Evolutionary conservation across 1,284 basidiomycete genomes (phyloP).

Genomic region (Pyrrhoderma lamaoense): DNA sequence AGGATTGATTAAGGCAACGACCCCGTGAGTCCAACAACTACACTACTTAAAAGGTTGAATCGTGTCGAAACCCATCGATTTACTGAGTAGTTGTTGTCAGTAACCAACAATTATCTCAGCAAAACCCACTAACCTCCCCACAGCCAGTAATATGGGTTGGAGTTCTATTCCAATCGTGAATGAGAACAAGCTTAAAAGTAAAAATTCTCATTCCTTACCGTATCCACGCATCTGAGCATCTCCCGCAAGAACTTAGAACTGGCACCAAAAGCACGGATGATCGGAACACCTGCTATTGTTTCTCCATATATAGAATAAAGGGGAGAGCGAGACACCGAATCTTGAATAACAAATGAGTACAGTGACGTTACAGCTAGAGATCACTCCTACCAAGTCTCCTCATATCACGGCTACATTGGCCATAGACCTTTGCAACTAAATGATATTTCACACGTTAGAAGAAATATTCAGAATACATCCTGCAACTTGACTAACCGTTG

Average conservation of each 20-base stretch:
- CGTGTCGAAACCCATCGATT: constrained; percentile 77
- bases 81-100: constrained; percentile 34
- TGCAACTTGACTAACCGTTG: constrained; percentile 41
- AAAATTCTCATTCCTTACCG: constrained; percentile 37
- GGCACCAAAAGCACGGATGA: constrained; percentile 84
- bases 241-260: constrained; percentile 80
- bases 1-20: constrained; percentile 62
- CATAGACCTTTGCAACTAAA: constrained; percentile 64
- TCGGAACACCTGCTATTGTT: constrained; percentile 82
- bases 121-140: constrained; percentile 62
- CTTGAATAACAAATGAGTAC: constrained; percentile 29
- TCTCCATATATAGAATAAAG: constrained; percentile 90
- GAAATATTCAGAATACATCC: not conserved
- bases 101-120: constrained; percentile 28
- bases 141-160: constrained; percentile 79
- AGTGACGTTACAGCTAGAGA: constrained; percentile 21
- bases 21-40: constrained; percentile 65
- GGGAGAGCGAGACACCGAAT: constrained; percentile 85
- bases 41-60: constrained; percentile 75
- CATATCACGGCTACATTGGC: constrained; percentile 87
- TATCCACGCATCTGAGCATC: constrained; percentile 81
- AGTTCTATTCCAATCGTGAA: constrained; percentile 41
- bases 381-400: constrained; percentile 74
- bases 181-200: constrained; percentile 7
- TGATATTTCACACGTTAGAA: no score